These are phyloP conservation scores for Lactarius psammicola DNA, from an alignment of 768 basidiomycete species.

Conservation along the genomic window DNA sequence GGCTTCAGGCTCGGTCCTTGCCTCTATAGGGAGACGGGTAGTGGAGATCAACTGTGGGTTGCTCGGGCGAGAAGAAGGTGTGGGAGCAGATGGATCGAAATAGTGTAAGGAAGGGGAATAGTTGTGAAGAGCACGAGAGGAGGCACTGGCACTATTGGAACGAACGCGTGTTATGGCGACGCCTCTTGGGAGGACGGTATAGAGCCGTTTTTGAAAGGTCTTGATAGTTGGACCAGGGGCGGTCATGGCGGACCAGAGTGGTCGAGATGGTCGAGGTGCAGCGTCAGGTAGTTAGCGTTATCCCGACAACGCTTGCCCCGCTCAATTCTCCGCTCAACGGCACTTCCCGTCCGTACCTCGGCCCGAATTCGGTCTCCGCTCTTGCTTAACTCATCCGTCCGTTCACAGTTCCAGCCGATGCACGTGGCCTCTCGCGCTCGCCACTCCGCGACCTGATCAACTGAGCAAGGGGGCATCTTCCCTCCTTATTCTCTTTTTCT, in stretches of 20 bases:
- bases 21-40: constrained; percentile 47
- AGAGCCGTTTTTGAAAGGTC: constrained; percentile 53
- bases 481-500: too few species aligned
- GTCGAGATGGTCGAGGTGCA: neutral
- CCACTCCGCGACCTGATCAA: too few species aligned
- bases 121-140: constrained; percentile 46
- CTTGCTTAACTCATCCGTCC: too few species aligned
- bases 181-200: constrained; percentile 43
- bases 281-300: neutral
- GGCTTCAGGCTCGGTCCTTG: constrained; percentile 45
- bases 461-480: constrained; percentile 73
- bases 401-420: too few species aligned
- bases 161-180: constrained; percentile 40
- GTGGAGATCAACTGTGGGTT: constrained; percentile 42
- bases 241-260: constrained; percentile 33
- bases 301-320: neutral
- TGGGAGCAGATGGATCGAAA: constrained; percentile 42
- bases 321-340: constrained; percentile 3
- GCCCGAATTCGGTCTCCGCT: too few species aligned
- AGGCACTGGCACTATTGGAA: constrained; percentile 42
- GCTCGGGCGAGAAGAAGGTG: constrained; percentile 41
- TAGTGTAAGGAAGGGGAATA: constrained; percentile 39
- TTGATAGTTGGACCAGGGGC: constrained; percentile 45
- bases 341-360: neutral
- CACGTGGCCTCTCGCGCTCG: too few species aligned